Percentiles rank a stretch among this genome's conserved stretches.
These are phyloP conservation scores for Huntiella savannae DNA, from an alignment of 2,329 filamentous ascomycete genomes.

Conservation along the genomic window DNA sequence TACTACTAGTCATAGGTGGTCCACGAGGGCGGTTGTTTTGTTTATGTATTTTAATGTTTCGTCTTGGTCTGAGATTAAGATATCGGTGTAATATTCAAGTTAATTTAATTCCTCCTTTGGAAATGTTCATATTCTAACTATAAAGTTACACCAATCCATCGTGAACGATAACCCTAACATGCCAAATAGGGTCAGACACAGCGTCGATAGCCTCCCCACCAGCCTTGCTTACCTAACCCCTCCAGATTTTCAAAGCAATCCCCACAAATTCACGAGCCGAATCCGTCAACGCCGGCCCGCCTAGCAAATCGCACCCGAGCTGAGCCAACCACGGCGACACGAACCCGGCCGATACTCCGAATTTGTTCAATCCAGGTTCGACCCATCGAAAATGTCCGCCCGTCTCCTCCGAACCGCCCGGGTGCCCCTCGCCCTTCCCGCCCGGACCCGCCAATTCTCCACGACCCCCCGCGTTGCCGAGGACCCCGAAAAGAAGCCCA, in stretches of 20 bases:
- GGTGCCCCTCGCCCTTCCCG: slow-evolving; percentile 5
- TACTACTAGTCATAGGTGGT: slow-evolving; percentile 27
- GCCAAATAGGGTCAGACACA: too few species aligned
- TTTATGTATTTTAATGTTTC: slow-evolving; percentile 1
- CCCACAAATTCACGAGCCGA: not conserved
- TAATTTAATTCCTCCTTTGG: too few species aligned
- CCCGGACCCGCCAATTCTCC: slow-evolving; percentile 16
- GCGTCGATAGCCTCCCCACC: not conserved
- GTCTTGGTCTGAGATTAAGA: not conserved
- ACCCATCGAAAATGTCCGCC: slow-evolving; percentile 7
- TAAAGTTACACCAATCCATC: too few species aligned
- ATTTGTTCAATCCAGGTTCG: not conserved
- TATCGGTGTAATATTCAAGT: not conserved
- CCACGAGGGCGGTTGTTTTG: not conserved
- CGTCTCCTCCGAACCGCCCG: slow-evolving; percentile 11
- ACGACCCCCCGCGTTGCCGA: slow-evolving; percentile 19
- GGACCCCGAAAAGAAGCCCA: slow-evolving; percentile 15
- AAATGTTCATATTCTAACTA: too few species aligned
- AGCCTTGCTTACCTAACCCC: slow-evolving; percentile 11
- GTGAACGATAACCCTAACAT: too few species aligned
- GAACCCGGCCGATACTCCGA: not conserved
- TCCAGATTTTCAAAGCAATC: slow-evolving; percentile 6
- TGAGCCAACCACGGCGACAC: not conserved
- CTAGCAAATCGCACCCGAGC: not conserved
- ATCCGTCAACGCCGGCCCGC: not conserved